A percentile compares a stretch with the other conserved stretches of the same genome.
These are phyloP conservation scores for Chlorella sp. DNA, from an alignment of 139 green algal species.

Conservation along the genomic window DNA sequence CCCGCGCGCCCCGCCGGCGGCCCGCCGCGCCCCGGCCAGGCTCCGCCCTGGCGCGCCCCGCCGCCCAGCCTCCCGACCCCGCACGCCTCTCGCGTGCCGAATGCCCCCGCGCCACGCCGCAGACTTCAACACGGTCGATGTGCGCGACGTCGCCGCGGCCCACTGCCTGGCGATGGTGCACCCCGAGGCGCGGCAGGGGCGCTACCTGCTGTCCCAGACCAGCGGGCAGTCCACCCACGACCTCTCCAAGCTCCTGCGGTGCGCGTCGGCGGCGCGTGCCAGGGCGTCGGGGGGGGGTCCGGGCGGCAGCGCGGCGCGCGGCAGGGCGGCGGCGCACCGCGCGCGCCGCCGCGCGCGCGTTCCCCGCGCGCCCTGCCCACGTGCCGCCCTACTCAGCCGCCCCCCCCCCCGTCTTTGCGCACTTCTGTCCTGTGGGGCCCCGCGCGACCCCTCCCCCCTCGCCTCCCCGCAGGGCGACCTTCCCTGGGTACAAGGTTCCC, in stretches of 20 bases:
- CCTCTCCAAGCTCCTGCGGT: constrained; percentile 9
- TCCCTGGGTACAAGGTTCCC: constrained; percentile 6
- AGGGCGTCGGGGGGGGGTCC: not conserved
- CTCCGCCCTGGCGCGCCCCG: too few species aligned
- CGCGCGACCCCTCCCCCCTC: too few species aligned
- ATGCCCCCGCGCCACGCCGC: not conserved
- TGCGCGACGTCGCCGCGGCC: constrained; percentile 58
- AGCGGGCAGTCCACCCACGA: not conserved
- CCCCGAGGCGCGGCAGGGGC: constrained; percentile 36
- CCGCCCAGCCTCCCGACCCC: too few species aligned
- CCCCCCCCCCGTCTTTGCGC: not conserved
- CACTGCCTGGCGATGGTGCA: constrained; percentile 54
- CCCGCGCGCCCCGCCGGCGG: too few species aligned
- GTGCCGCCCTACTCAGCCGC: not conserved
- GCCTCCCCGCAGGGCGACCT: constrained; percentile 3
- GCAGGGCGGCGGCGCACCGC: not conserved
- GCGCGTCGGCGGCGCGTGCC: not conserved
- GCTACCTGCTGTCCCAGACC: constrained; percentile 31
- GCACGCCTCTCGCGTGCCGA: too few species aligned
- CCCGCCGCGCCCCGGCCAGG: too few species aligned
- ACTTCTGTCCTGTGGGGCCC: too few species aligned
- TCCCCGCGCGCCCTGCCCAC: too few species aligned
- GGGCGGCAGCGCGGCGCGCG: not conserved
- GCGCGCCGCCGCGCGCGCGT: not conserved
- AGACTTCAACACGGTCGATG: constrained; percentile 40